Evolutionary conservation across 345 rosid genomes (phyloP).

Genomic region (Brassica rapa): DNA sequence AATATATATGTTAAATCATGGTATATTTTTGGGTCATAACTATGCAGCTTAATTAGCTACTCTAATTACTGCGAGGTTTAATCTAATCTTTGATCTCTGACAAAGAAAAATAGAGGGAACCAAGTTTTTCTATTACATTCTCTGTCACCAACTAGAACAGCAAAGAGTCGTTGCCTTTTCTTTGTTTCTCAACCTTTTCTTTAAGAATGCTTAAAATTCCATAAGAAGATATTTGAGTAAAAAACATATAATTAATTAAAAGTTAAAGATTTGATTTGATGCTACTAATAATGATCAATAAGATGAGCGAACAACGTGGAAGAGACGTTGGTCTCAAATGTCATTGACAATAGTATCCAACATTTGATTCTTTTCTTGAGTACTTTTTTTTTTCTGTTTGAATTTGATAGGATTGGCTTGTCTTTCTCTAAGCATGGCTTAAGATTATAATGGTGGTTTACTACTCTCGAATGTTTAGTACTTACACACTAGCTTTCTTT

Average conservation of each 20-base stretch:
- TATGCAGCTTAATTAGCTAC: background rate
- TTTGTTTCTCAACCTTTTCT: slow-evolving; percentile 5
- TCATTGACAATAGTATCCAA: slow-evolving; percentile 60
- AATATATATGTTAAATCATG: slow-evolving; percentile 13
- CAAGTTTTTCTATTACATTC: background rate
- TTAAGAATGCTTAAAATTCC: background rate
- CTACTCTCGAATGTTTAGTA: background rate
- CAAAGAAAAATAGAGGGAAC: background rate
- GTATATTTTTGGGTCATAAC: slow-evolving; percentile 18
- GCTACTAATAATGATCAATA: slow-evolving; percentile 39
- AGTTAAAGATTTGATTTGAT: slow-evolving; percentile 43
- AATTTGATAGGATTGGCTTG: slow-evolving; percentile 45
- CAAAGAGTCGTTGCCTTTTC: slow-evolving; percentile 29
- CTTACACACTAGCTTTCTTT: background rate
- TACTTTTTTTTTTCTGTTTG: slow-evolving; percentile 27
- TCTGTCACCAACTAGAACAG: slow-evolving; percentile 16
- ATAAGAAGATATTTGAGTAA: slow-evolving; percentile 29
- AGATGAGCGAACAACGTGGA: slow-evolving; percentile 32
- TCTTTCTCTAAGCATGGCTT: slow-evolving; percentile 43
- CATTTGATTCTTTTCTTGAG: slow-evolving; percentile 46
- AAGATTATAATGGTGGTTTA: slow-evolving; percentile 16
- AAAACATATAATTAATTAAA: slow-evolving; percentile 22
- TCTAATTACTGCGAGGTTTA: background rate
- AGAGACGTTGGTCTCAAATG: slow-evolving; percentile 58
- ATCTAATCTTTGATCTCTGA: background rate